Evolutionary conservation across 75 land plant species (phyloP), one percentile per base, ranked within the genome.

Genomic region (Pinus tabuliformis): DNA sequence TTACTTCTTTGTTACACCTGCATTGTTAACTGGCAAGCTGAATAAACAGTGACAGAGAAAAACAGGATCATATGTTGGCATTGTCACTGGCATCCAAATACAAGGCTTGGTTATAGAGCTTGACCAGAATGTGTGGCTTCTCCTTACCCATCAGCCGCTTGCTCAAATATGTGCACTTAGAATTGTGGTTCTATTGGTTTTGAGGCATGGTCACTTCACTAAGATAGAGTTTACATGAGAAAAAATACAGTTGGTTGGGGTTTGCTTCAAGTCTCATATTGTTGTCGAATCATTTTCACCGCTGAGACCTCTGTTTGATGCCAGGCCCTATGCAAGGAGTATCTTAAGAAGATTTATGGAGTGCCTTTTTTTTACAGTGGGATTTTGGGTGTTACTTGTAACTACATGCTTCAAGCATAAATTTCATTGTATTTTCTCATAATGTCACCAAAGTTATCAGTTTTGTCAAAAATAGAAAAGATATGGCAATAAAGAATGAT

Each of bases 61-160:
- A n/a, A n/a, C n/a, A n/a, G n/a, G n/a, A n/a, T n/a, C n/a, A n/a
- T n/a, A n/a, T n/a, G n/a, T n/a, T n/a, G n/a, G n/a, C n/a, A n/a
- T n/a, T n/a, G n/a, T n/a, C n/a, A n/a, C n/a, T n/a, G n/a, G n/a
- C n/a, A n/a, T n/a, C n/a, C n/a, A n/a, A n/a, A n/a, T n/a, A n/a
- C n/a, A n/a, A n/a, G n/a, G n/a, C n/a, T n/a, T n/a, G n/a, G n/a
- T n/a, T n/a, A n/a, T n/a, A n/a, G n/a, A n/a, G n/a, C n/a, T n/a
- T n/a, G n/a, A n/a, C n/a, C n/a, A n/a, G 12, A 81, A 86, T 22
- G 91, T 89, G 45, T 90, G 92, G 95, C 83, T 95, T 58, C 73
- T 95, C 60, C 60, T 88, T 22, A 85, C 89, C 0, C 90, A 92
- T 66, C 79, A 78, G 9, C 56, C 73, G 21, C 83, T 83, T 60